Percentiles rank a stretch among this genome's conserved stretches.
phyloP scores from a whole-genome alignment of 1,284 basidiomycete genomes.

The Ganoderma lingzhi region DNA sequence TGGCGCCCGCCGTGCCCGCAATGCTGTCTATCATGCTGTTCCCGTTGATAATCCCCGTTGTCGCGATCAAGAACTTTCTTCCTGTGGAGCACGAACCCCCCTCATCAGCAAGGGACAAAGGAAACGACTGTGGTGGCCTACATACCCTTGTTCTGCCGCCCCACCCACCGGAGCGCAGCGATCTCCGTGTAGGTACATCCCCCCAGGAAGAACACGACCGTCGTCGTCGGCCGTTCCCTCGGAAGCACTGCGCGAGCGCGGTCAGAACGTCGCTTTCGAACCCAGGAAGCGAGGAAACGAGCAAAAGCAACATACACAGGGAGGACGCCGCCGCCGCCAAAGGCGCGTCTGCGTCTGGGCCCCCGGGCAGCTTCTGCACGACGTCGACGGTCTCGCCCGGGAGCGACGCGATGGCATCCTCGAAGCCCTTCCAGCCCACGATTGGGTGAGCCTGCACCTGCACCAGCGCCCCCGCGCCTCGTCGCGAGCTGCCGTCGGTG shows the following conservation, averaged over 20 bases:
- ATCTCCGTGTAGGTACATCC: conserved; percentile 99
- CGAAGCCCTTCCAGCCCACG: conserved; percentile 96
- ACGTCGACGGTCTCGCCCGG: conserved; percentile 91
- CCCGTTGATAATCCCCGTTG: conserved; percentile 89
- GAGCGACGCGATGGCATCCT: conserved; percentile 84
- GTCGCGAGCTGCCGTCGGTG: conserved; percentile 44
- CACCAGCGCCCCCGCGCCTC: conserved; percentile 41
- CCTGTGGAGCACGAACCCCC: conserved; percentile 51
- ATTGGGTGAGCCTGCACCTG: conserved; percentile 86
- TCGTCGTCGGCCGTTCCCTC: conserved; percentile 72
- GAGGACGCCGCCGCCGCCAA: conserved; percentile 44
- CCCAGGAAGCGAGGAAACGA: not conserved
- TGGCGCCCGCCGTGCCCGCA: conserved; percentile 51
- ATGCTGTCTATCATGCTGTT: conserved; percentile 75
- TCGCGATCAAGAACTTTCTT: conserved; percentile 86
- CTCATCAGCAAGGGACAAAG: conserved; percentile 12
- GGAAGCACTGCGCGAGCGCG: conserved; percentile 49
- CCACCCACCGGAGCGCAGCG: conserved; percentile 92
- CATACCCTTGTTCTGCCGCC: conserved; percentile 80
- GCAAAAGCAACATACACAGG: conserved; percentile 51
- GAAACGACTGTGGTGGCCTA: too few relatives aligned
- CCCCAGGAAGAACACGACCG: conserved; percentile 97
- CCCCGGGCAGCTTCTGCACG: conserved; percentile 56
- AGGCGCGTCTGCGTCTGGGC: conserved; percentile 40
- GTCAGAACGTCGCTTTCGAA: conserved; percentile 10